A percentile compares a stretch with the other conserved stretches of the same genome.
Evolutionary conservation across 495 filamentous ascomycete genomes (phyloP).

Genomic region (Penicillium taxi): DNA sequence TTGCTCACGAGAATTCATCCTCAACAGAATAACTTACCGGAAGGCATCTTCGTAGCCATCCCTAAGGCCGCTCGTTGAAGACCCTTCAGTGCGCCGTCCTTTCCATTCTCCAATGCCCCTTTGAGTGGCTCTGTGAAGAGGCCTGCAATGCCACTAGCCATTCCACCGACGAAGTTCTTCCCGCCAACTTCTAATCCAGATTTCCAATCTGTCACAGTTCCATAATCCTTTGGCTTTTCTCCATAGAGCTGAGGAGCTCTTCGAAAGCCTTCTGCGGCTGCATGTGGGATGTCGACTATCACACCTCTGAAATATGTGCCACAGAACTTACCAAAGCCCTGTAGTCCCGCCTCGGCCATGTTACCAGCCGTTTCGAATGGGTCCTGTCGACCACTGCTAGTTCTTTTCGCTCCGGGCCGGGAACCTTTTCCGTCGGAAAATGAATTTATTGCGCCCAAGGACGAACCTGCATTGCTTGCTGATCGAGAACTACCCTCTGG

Average conservation of each 20-base stretch:
- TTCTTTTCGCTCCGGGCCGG: neutral
- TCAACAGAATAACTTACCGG: slow-evolving; percentile 11
- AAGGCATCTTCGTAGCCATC: slow-evolving; percentile 54
- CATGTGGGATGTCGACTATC: slow-evolving; percentile 60
- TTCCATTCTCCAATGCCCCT: slow-evolving; percentile 51
- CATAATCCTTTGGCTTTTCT: slow-evolving; percentile 41
- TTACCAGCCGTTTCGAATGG: slow-evolving; percentile 10
- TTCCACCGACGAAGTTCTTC: slow-evolving; percentile 61
- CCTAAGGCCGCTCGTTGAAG: slow-evolving; percentile 67
- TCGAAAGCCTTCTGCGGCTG: slow-evolving; percentile 73
- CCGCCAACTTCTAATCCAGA: slow-evolving; percentile 24
- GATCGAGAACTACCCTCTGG: neutral
- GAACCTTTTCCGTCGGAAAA: neutral
- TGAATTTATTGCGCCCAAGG: neutral
- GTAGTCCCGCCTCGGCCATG: slow-evolving; percentile 23
- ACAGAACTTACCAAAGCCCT: slow-evolving; percentile 28
- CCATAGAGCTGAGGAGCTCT: slow-evolving; percentile 73
- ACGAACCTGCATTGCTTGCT: neutral
- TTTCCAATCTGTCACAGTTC: slow-evolving; percentile 28
- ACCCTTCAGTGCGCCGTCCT: slow-evolving; percentile 54
- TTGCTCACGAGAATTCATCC: neutral
- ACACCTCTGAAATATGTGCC: slow-evolving; percentile 23
- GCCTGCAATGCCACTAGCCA: slow-evolving; percentile 67
- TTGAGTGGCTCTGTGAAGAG: slow-evolving; percentile 56
- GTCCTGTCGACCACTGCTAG: neutral